These are phyloP conservation scores for Saturnispora sekii DNA, from an alignment of 805 yeast species.

Conservation along the genomic window DNA sequence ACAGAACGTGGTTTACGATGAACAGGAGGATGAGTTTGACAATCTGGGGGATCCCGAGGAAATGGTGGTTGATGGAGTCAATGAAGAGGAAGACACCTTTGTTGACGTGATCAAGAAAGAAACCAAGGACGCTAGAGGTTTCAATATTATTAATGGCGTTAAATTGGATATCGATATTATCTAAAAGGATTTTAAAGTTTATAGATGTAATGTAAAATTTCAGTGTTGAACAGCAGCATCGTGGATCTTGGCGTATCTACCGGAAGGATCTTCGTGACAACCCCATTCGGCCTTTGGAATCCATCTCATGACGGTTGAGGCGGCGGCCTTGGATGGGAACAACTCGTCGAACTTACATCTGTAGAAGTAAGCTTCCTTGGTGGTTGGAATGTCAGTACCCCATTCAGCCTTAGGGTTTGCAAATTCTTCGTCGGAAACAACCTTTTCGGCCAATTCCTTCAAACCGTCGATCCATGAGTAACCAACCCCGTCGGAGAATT, in stretches of 20 bases:
- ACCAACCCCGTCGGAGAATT: constrained; percentile 98
- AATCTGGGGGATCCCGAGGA: constrained; percentile 41
- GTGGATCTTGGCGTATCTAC: constrained; percentile 91
- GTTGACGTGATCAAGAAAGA: constrained; percentile 65
- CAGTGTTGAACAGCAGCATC: constrained; percentile 43
- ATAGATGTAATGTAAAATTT: background rate
- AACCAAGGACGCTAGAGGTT: constrained; percentile 62
- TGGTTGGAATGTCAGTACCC: constrained; percentile 92
- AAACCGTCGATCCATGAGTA: constrained; percentile 98
- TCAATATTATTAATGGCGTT: constrained; percentile 45
- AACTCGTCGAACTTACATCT: constrained; percentile 91
- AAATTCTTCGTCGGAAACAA: constrained; percentile 82
- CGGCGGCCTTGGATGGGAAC: constrained; percentile 88
- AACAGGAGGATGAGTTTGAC: constrained; percentile 88
- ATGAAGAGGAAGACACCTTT: constrained; percentile 48
- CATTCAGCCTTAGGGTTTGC: constrained; percentile 89
- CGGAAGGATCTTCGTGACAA: constrained; percentile 97
- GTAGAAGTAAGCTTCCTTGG: constrained; percentile 99
- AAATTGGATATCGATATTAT: constrained; percentile 33
- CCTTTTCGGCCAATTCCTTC: constrained; percentile 87
- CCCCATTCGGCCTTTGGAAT: constrained; percentile 99
- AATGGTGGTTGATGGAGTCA: constrained; percentile 48
- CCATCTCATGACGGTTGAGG: constrained; percentile 98
- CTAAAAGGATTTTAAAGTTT: background rate
- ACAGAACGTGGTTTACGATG: constrained; percentile 81